Evolutionary conservation across 2,329 filamentous ascomycete species (phyloP), one percentile per base, ranked within the genome.

Genomic region (Paraphoma sp.): DNA sequence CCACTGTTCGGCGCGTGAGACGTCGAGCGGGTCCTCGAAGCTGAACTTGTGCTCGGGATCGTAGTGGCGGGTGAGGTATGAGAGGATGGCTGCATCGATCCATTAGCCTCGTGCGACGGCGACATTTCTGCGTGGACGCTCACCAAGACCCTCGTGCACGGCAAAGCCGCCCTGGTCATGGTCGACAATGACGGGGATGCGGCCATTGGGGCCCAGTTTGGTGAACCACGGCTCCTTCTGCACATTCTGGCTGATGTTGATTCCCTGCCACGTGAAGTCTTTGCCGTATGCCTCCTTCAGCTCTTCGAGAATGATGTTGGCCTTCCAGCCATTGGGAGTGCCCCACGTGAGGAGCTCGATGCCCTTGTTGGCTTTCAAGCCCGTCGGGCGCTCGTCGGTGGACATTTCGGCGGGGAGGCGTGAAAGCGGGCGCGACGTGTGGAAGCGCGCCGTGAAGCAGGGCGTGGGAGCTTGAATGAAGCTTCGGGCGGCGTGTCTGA

Each of bases 191-290:
- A 84, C 86, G 1, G 87, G 86, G 63, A 89, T 89, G 14, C 86
- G 82, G 3, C 87, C 87, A 72, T 90, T 90, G 38, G 87, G 87
- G 56, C 83, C 83, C 30, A 87, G 70, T 38, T 83, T 83, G 0
- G 82, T 86, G 78, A 85, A 90, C 87, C 87, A 90, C 1, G 83
- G 80, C 78, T 89, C 82, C 73, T 89, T 89, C 65, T 90, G 88
- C 29, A 87, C 82, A 76, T 88, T 87, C 67, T 86, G 80, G 55
- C 68, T 66, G 23, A 76, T 89, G 74, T 88, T 81, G 72, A 90
- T 81, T 53, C 70, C 66, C 64, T 89, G 86, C 65, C 75, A 83
- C 4, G 83, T 83, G 74, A 89, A 89, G 12, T 84, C 79, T 54
- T 62, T 72, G 50, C 85, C 86, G 59, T 90, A 89, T 11, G 84